Evolutionary conservation across 2,329 filamentous ascomycete genomes (phyloP).

Genomic region (Xylaria sp.): DNA sequence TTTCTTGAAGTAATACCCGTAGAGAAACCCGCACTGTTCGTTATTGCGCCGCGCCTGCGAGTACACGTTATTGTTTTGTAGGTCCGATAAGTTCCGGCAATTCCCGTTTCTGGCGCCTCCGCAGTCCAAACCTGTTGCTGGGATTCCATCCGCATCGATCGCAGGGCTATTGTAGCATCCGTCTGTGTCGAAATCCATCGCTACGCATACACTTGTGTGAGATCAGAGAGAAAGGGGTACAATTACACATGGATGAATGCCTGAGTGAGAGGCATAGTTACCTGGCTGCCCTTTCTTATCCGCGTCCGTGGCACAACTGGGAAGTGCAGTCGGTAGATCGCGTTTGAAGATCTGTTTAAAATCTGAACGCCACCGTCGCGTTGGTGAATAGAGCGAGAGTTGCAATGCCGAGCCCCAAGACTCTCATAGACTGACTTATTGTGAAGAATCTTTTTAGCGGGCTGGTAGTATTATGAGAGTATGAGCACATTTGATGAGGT

Average conservation of each 20-base stretch:
- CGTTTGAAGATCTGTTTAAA: conserved; percentile 24
- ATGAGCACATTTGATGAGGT: background rate
- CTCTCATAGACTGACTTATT: conserved; percentile 22
- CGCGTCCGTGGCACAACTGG: conserved; percentile 31
- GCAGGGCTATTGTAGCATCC: conserved; percentile 56
- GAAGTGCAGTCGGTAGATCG: conserved; percentile 30
- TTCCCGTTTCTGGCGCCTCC: conserved; percentile 39
- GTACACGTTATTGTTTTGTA: conserved; percentile 57
- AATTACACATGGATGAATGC: background rate
- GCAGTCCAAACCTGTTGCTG: conserved; percentile 45
- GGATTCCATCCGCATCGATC: conserved; percentile 50
- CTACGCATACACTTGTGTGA: conserved; percentile 16
- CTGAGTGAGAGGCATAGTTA: conserved; percentile 4
- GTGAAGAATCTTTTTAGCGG: background rate
- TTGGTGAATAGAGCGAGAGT: conserved; percentile 21
- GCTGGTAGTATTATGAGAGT: too few relatives aligned
- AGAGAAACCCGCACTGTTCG: conserved; percentile 57
- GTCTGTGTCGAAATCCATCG: conserved; percentile 52
- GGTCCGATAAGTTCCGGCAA: conserved; percentile 51
- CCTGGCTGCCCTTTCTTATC: conserved; percentile 36
- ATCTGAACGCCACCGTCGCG: conserved; percentile 1
- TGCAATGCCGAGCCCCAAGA: conserved; percentile 10
- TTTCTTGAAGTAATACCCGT: conserved; percentile 61
- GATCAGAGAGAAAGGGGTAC: background rate
- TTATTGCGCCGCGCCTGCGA: conserved; percentile 57